phyloP scores from a whole-genome alignment of 208 protist species.

The Leishmania guyanensis region DNA sequence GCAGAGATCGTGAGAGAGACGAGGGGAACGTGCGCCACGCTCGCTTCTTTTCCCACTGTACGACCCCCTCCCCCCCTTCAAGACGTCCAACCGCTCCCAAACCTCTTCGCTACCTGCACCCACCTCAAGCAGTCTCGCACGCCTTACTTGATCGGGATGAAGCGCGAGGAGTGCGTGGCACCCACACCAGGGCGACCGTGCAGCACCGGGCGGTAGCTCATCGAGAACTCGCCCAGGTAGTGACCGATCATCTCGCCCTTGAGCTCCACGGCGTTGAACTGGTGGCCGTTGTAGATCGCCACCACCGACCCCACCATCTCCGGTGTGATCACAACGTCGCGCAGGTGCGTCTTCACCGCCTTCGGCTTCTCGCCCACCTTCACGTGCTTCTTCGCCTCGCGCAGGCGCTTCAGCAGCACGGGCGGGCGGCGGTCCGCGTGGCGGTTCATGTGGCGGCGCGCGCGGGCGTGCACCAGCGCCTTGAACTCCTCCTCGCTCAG shows the following conservation, averaged over 20 bases:
- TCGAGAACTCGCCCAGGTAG: conserved; percentile 99
- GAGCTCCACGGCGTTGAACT: conserved; percentile 99
- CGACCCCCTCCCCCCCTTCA: too few relatives aligned
- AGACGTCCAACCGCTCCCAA: too few relatives aligned
- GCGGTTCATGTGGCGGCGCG: conserved; percentile 95
- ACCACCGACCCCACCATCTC: conserved; percentile 99
- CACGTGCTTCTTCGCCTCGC: conserved; percentile 96
- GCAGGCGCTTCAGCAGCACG: conserved; percentile 97
- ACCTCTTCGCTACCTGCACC: background rate
- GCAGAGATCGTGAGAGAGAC: background rate
- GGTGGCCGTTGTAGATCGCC: conserved; percentile 99
- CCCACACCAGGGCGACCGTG: conserved; percentile 99
- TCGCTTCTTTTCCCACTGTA: too few relatives aligned
- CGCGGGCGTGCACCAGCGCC: conserved; percentile 93
- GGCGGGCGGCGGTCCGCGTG: conserved; percentile 92
- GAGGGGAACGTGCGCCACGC: too few relatives aligned
- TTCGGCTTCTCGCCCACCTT: conserved; percentile 98
- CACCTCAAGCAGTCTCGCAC: background rate
- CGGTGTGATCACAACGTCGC: conserved; percentile 99
- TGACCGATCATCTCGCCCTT: conserved; percentile 99
- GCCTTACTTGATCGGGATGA: conserved; percentile 79
- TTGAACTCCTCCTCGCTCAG: conserved; percentile 95
- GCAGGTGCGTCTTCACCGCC: conserved; percentile 99
- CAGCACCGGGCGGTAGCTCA: conserved; percentile 98
- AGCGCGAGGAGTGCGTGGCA: conserved; percentile 95